A percentile compares a stretch with the other conserved stretches of the same genome.
These are phyloP conservation scores for Phytophthora cajani DNA, from an alignment of 352 stramenopile genomes.

Conservation along the genomic window DNA sequence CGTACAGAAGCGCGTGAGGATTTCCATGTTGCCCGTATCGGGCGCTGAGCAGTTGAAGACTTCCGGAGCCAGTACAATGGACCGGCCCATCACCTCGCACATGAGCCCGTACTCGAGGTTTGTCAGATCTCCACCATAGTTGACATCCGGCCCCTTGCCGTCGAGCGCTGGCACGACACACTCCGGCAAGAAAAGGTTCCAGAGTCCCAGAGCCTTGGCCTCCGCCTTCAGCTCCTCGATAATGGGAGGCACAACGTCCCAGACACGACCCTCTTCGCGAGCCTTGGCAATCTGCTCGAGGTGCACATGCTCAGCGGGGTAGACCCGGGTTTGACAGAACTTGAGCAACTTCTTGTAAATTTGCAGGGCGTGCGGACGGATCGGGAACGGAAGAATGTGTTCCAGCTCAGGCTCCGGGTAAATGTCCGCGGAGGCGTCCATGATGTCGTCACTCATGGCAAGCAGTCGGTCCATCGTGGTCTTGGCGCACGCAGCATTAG, in stretches of 20 bases:
- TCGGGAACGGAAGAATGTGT: slow-evolving; percentile 74
- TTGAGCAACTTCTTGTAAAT: slow-evolving; percentile 86
- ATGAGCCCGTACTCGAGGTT: slow-evolving; percentile 96
- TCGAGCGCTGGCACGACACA: slow-evolving; percentile 56
- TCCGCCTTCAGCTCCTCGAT: slow-evolving; percentile 92
- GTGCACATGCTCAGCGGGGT: slow-evolving; percentile 91
- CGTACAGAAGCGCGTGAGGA: slow-evolving; percentile 94
- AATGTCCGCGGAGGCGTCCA: slow-evolving; percentile 47
- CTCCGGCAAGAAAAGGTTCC: slow-evolving; percentile 96
- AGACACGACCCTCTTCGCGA: slow-evolving; percentile 62
- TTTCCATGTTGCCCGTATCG: slow-evolving; percentile 99
- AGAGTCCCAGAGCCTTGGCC: slow-evolving; percentile 92
- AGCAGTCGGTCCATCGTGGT: slow-evolving; percentile 74
- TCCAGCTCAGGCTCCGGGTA: slow-evolving; percentile 55
- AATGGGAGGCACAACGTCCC: slow-evolving; percentile 87
- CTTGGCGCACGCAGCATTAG: slow-evolving; percentile 73
- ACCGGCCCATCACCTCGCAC: slow-evolving; percentile 96
- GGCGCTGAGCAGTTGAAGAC: slow-evolving; percentile 97
- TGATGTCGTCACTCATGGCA: slow-evolving; percentile 45
- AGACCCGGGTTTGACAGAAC: slow-evolving; percentile 92
- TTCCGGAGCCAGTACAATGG: slow-evolving; percentile 90
- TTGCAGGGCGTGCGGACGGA: slow-evolving; percentile 74
- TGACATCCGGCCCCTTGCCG: slow-evolving; percentile 46
- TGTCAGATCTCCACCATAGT: slow-evolving; percentile 78
- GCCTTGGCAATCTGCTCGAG: slow-evolving; percentile 71